Evolutionary conservation across 2,329 filamentous ascomycete genomes (phyloP), one percentile per base, ranked within the genome.

Genomic region (Parastagonospora nodorum): DNA sequence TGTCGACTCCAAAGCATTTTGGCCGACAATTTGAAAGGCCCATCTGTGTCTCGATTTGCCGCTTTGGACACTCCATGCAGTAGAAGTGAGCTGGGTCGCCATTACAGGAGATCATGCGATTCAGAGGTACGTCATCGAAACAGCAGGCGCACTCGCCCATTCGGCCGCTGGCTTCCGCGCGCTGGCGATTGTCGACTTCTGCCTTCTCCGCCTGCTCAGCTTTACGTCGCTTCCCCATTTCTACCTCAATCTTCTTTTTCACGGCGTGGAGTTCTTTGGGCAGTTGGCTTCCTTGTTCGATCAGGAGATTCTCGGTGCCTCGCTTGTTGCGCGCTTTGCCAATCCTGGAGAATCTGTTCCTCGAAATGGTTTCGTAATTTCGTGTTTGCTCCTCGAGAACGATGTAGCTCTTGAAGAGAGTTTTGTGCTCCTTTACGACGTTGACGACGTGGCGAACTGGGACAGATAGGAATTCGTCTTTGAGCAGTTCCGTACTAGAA

Each of bases 141-240:
- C 91, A 96, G 64, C 89, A 91, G 37, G 80, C 81, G 60, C 76
- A 95, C 59, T 93, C 89, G 9, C 78, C 72, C 35, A 87, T 76
- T 14, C 82, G 78, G 1, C 85, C 58, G 15, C 57, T 58, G 35
- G 45, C 51, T 12, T 58, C 45, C 12, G 71, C 69, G 43, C 45
- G 43, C 9, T 52, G 40, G 11, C 74, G 51, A 40, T 78, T 78
- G 14, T 64, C 60, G 30, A 71, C 58, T 57, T 78, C 77, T 2
- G 52, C 51, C 24, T 51, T 48, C 33, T 59, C 41, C 15, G 51
- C 49, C 36, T 67, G 54, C 48, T 61, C 57, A n/a, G 60, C 46
- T 48, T 64, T 61, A n/a, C 45, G 58, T 8, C 66, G 69, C 47
- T 71, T 67, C 12, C 36, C 65, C 24, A 35, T 38, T 4, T 48